Conservation (phyloP, 1,284 basidiomycete species). For the Irpex rosettiformis region DNA sequence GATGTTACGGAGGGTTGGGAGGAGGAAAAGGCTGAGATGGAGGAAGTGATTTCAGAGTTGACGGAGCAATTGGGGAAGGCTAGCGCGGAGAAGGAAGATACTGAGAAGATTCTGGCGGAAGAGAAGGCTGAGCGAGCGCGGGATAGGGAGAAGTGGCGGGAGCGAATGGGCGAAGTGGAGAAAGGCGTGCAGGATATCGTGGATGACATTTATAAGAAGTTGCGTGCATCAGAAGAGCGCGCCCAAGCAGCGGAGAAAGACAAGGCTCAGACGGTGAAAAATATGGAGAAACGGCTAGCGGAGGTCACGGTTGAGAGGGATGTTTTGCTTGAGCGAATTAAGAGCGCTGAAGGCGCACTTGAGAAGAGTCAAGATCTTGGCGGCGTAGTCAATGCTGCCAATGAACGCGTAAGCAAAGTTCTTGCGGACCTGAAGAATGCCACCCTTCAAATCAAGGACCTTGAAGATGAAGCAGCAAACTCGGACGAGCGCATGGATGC, state of each 20-base stretch:
- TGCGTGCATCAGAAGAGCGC: slow-evolving; percentile 47
- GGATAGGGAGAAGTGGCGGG: slow-evolving; percentile 66
- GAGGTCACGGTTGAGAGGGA: slow-evolving; percentile 49
- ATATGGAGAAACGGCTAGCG: slow-evolving; percentile 41
- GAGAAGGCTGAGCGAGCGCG: slow-evolving; percentile 53
- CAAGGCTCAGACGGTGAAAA: slow-evolving; percentile 43
- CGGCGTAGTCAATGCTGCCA: slow-evolving; percentile 58
- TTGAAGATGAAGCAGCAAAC: slow-evolving; percentile 50
- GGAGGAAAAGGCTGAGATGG: slow-evolving; percentile 25
- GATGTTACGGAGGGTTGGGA: slow-evolving; percentile 17
- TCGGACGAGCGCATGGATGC: slow-evolving; percentile 48
- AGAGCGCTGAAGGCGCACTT: slow-evolving; percentile 57
- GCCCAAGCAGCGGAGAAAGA: slow-evolving; percentile 37
- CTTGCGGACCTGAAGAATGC: slow-evolving; percentile 54
- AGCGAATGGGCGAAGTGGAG: slow-evolving; percentile 66
- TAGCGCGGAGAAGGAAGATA: slow-evolving; percentile 41
- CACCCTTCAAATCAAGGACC: slow-evolving; percentile 49
- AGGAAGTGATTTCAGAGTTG: slow-evolving; percentile 39
- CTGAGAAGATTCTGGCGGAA: slow-evolving; percentile 40
- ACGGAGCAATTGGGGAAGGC: slow-evolving; percentile 43
- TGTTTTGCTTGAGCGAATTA: slow-evolving; percentile 50
- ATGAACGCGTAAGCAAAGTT: slow-evolving; percentile 51
- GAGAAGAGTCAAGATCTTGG: slow-evolving; percentile 63
- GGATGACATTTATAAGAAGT: slow-evolving; percentile 55
- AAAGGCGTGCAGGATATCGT: slow-evolving; percentile 63